Evolutionary conservation across 208 protist species (phyloP), one percentile per base, ranked within the genome.

Genomic region (Naegleria fowleri): DNA sequence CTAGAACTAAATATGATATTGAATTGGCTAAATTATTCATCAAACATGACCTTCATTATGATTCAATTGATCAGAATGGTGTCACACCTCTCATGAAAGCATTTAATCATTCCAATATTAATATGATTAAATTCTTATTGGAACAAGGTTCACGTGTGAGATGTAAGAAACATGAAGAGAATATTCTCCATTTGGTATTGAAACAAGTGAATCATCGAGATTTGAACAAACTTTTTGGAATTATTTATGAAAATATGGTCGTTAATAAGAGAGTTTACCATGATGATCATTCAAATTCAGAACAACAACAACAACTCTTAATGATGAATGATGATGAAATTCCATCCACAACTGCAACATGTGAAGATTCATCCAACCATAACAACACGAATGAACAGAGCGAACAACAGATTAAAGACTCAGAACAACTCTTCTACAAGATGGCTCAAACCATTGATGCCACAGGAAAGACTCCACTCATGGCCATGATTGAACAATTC

Each of bases 81-180:
- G 29, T 51, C 0, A 51, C 9, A 33, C 39, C 79, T n/a, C 13
- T 85, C 15, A 33, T 43, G 13, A 43, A 43, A 25, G 79, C 79
- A 22, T 85, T 85, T 29, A 43, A 16, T 43, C 9, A 43, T 43
- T 29, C n/a, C 7, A 85, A 85, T 85, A 39, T 85, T 43, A 85
- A 39, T 2, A 85, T 85, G 79, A 85, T 85, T 43, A 85, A 85
- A 43, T 85, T 85, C 79, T 43, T 85, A 43, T 43, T 85, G 22
- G 36, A 85, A 85, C n/a, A 85, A 36, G n/a, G n/a, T 43, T 16
- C 79, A 43, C 38, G 9, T 22, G 36, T 85, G 38, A 43, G 15
- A 85, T 43, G n/a, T 43, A 9, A 39, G 41, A 85, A 85, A 43
- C 79, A 85, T 43, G n/a, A 43, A 43, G n/a, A 39, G 5, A 85